These are phyloP conservation scores for Lichtheimia hyalospora DNA, from an alignment of 371 early-diverging fungal species.

Conservation along the genomic window DNA sequence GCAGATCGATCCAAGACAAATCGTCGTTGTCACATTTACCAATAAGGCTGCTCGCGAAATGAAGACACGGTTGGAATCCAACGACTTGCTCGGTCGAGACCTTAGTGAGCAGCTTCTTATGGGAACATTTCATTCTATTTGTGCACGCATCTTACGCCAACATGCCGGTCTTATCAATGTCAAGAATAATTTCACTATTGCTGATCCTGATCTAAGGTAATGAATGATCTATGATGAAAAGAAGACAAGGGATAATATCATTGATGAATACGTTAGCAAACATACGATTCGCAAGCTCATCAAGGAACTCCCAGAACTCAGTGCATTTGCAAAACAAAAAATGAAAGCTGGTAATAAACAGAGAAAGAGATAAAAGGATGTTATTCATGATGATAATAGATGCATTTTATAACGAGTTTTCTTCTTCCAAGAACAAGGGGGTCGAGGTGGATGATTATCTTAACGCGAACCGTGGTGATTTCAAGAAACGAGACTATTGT, in stretches of 20 bases:
- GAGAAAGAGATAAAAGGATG: neutral
- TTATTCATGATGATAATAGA: conserved; percentile 7
- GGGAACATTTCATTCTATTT: conserved; percentile 65
- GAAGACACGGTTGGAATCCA: conserved; percentile 34
- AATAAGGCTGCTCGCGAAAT: conserved; percentile 69
- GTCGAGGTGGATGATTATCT: conserved; percentile 13
- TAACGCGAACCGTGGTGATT: conserved; percentile 1
- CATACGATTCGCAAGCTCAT: conserved; percentile 6
- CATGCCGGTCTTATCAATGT: conserved; percentile 28
- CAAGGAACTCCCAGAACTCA: conserved; percentile 1
- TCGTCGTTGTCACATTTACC: conserved; percentile 66
- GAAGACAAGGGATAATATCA: too few relatives aligned
- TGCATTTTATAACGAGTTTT: conserved; percentile 24
- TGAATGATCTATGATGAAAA: too few relatives aligned
- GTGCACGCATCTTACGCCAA: conserved; percentile 39
- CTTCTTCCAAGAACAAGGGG: conserved; percentile 31
- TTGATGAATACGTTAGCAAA: neutral
- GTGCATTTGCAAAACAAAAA: neutral
- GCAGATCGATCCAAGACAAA: conserved; percentile 29
- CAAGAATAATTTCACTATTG: conserved; percentile 44
- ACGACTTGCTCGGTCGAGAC: conserved; percentile 23
- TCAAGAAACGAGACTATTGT: conserved; percentile 12
- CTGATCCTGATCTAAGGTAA: conserved; percentile 32
- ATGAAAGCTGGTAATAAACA: too few relatives aligned
- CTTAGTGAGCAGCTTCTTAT: conserved; percentile 26